These are phyloP conservation scores for Artomyces pyxidatus DNA, from an alignment of 768 basidiomycete species.

Conservation along the genomic window DNA sequence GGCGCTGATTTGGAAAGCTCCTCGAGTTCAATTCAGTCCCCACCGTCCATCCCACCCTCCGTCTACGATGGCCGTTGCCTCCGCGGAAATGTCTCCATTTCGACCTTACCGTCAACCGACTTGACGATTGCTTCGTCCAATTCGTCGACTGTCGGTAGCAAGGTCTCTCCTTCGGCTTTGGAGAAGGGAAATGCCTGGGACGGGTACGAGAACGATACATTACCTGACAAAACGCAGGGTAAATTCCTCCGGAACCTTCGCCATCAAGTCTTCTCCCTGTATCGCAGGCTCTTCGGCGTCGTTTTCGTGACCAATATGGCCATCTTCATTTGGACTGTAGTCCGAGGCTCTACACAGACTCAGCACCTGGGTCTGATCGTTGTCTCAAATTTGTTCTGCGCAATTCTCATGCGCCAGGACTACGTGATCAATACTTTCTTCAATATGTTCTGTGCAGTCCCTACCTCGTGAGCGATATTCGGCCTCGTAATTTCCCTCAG, in stretches of 20 bases:
- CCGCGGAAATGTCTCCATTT: neutral
- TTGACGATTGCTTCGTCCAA: no score
- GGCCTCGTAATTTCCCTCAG: neutral
- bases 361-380: constrained; percentile 29
- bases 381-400: constrained; percentile 35
- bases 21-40: no score
- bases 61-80: neutral
- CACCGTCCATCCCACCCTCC: no score
- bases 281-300: constrained; percentile 46
- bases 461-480: constrained; percentile 32
- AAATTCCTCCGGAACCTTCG: constrained; percentile 43
- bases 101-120: neutral
- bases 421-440: constrained; percentile 55
- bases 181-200: constrained; percentile 33
- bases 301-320: constrained; percentile 44
- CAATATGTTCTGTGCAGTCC: constrained; percentile 41
- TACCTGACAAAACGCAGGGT: constrained; percentile 45
- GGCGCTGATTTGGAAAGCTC: no score
- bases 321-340: constrained; percentile 34
- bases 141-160: neutral
- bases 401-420: constrained; percentile 38
- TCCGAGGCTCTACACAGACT: constrained; percentile 25
- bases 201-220: constrained; percentile 40
- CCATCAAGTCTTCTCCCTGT: constrained; percentile 46
- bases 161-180: constrained; percentile 7